Evolutionary conservation across 2,329 filamentous ascomycete species (phyloP).

Genomic region (Fusarium cyanostomum): DNA sequence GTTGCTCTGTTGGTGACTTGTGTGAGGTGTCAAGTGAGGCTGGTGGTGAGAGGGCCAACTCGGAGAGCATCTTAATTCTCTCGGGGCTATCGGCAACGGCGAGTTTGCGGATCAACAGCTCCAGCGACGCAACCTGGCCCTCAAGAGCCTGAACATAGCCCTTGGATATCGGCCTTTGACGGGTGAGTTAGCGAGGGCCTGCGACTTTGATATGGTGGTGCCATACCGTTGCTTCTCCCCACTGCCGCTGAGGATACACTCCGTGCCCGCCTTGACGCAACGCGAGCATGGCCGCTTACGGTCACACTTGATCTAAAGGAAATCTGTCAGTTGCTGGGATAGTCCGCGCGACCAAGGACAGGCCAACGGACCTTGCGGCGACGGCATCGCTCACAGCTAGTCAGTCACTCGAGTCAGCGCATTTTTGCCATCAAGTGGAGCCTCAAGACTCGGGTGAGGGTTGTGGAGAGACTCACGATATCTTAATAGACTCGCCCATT

Average conservation of each 20-base stretch:
- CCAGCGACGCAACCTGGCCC: conserved; percentile 56
- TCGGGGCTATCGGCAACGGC: conserved; percentile 51
- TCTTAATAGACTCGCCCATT: conserved; percentile 49
- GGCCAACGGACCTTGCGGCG: conserved; percentile 51
- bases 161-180: conserved; percentile 54
- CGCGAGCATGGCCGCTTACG: conserved; percentile 60
- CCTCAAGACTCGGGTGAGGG: conserved; percentile 8
- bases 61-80: conserved; percentile 54
- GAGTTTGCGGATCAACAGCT: conserved; percentile 56
- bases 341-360: neutral
- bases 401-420: conserved; percentile 12
- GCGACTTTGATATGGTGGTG: neutral
- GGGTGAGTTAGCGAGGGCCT: neutral
- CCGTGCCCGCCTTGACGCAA: conserved; percentile 54
- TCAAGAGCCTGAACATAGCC: conserved; percentile 59
- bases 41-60: conserved; percentile 44
- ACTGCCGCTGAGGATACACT: conserved; percentile 52
- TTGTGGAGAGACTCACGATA: conserved; percentile 45
- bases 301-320: conserved; percentile 61
- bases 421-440: conserved; percentile 1
- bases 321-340: neutral
- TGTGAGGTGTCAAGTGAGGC: conserved; percentile 26
- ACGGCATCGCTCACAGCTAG: conserved; percentile 56
- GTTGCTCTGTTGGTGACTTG: conserved; percentile 27
- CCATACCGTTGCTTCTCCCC: conserved; percentile 55